Percentiles rank a stretch among this genome's conserved stretches.
Evolutionary conservation across 139 green algal species (phyloP).

Genomic region (Mesotaenium endlicherianum): DNA sequence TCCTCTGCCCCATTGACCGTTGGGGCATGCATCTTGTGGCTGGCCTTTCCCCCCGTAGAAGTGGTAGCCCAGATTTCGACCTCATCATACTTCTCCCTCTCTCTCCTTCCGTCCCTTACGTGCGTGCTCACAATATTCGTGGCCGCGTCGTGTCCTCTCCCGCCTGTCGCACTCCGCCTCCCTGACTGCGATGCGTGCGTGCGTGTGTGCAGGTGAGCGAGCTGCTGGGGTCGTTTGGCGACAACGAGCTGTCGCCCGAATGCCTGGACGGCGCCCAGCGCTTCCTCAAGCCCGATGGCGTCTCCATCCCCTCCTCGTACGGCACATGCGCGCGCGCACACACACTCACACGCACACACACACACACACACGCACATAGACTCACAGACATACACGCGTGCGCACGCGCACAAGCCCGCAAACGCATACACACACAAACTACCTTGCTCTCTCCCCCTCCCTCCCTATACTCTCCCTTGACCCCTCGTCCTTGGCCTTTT

Average conservation of each 20-base stretch:
- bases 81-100: not conserved
- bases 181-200: not conserved
- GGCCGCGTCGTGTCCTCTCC: not conserved
- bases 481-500: too few species aligned
- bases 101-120: not conserved
- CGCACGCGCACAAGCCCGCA: too few species aligned
- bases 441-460: not conserved
- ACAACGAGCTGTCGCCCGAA: conserved; percentile 98
- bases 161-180: not conserved
- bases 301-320: conserved; percentile 70
- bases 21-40: too few species aligned
- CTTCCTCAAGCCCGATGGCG: conserved; percentile 77
- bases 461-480: not conserved
- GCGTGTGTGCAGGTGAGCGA: conserved; percentile 64
- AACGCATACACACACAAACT: too few species aligned
- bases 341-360: too few species aligned
- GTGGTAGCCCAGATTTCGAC: too few species aligned
- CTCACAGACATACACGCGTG: too few species aligned
- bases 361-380: too few species aligned
- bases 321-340: too few species aligned
- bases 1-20: too few species aligned
- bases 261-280: conserved; percentile 80
- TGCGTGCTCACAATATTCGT: not conserved
- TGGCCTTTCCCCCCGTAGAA: too few species aligned
- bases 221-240: conserved; percentile 93